phyloP scores from a whole-genome alignment of 441 rosid species.

The Bocquillonia castaneifolia region DNA sequence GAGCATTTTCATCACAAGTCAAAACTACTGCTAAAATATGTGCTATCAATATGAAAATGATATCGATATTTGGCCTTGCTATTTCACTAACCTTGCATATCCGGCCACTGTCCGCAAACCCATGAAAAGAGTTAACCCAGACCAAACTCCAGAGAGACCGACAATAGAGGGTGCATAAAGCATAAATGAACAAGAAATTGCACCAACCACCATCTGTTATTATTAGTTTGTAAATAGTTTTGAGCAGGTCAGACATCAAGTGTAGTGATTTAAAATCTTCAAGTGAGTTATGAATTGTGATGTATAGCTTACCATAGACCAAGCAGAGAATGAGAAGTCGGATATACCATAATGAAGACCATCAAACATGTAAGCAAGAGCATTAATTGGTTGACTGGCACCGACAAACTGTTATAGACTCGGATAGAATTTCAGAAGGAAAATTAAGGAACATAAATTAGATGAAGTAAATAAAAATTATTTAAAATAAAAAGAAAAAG shows the following conservation, averaged over 20 bases:
- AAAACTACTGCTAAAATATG: no score
- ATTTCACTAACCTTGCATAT: constrained; percentile 59
- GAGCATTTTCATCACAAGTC: no score
- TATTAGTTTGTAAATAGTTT: background rate
- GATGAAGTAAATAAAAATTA: background rate
- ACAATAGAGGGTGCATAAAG: constrained; percentile 46
- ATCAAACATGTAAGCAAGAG: constrained; percentile 85
- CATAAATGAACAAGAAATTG: constrained; percentile 58
- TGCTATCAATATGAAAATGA: background rate
- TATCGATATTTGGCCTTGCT: no score
- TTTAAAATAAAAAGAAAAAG: background rate
- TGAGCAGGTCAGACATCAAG: constrained; percentile 10
- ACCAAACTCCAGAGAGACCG: constrained; percentile 86
- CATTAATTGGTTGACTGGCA: constrained; percentile 87
- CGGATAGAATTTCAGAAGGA: background rate
- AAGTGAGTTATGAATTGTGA: background rate
- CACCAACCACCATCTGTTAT: constrained; percentile 86
- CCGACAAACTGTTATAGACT: constrained; percentile 57
- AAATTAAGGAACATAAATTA: background rate
- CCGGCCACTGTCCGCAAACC: constrained; percentile 75
- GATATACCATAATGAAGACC: constrained; percentile 95
- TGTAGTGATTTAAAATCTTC: background rate
- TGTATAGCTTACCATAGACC: constrained; percentile 63
- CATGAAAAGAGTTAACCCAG: constrained; percentile 82
- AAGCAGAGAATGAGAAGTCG: constrained; percentile 86